Evolutionary conservation across 371 early-diverging fungal species (phyloP), one percentile per base, ranked within the genome.

Genomic region (Smittium mucronatum): DNA sequence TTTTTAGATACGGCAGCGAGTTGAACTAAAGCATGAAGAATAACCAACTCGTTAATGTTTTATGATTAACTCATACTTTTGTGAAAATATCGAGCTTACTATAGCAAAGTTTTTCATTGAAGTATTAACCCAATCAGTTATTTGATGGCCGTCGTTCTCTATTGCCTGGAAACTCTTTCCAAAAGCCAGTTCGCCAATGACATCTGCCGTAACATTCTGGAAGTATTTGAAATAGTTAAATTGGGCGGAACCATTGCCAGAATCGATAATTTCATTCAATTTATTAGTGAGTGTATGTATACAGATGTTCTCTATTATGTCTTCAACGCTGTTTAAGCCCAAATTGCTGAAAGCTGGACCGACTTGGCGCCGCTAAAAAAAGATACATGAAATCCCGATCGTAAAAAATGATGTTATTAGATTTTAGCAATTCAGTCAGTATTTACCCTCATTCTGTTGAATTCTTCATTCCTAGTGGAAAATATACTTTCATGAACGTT

Each of bases 361-460:
- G 17, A 64, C 21, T 28, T 29, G 64, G 64, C 64, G 64, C 28
- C 64, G 17, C 57, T 57, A 57, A 57, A 57, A 57, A 57, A 17
- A 57, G 17, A 17, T 26, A 57, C 26, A 21, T 57, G 26, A 57
- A 17, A 57, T 26, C 17, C 17, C 17, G 17, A 57, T 17, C 57
- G 17, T 57, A 21, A 26, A 57, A 26, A 21, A 21, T 21, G 21
- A 21, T 21, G 57, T 26, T 21, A 17, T 26, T 21, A 21, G 26
- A 57, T 21, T 57, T 21, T 57, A 57, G 17, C 57, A 21, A 17
- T 57, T 57, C 26, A 17, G 17, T 57, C 26, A 26, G 26, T 57
- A 57, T 57, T 21, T 26, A 17, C 57, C 17, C 57, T 57, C 57
- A 57, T n/a, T n/a, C n/a, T n/a, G n/a, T n/a, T n/a, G n/a, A n/a